A percentile compares a stretch with the other conserved stretches of the same genome.
Conservation (phyloP, 2,329 filamentous ascomycete genomes). For the Sporothrix protearum region DNA sequence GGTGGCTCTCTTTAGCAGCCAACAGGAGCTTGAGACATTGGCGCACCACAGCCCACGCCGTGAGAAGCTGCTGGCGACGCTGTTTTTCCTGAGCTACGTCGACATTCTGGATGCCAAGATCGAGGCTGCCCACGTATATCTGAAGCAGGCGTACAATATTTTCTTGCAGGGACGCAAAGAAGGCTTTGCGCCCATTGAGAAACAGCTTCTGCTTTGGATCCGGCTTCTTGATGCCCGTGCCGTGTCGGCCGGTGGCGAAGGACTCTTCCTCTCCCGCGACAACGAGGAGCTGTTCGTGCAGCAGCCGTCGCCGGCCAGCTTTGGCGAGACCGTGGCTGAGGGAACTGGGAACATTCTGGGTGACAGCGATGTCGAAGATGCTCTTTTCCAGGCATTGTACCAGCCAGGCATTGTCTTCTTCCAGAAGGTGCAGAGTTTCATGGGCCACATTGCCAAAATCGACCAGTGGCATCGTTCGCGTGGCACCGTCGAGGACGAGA, state of each 20-base stretch:
- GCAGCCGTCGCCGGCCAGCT: conserved; percentile 41
- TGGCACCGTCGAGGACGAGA: conserved; percentile 56
- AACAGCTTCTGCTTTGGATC: conserved; percentile 52
- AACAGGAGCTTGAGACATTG: neutral
- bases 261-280: conserved; percentile 49
- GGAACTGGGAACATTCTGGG: conserved; percentile 10
- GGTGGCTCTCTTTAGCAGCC: conserved; percentile 26
- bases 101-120: conserved; percentile 45
- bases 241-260: conserved; percentile 54
- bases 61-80: conserved; percentile 46
- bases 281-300: conserved; percentile 47
- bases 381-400: conserved; percentile 53
- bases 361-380: conserved; percentile 43
- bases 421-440: conserved; percentile 56
- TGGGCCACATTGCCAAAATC: conserved; percentile 54
- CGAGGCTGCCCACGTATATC: conserved; percentile 46
- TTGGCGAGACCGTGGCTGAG: conserved; percentile 33
- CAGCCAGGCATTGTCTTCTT: conserved; percentile 56
- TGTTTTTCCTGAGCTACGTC: conserved; percentile 54
- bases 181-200: conserved; percentile 41
- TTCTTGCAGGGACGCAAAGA: conserved; percentile 42
- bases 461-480: conserved; percentile 55
- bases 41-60: conserved; percentile 30
- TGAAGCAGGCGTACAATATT: conserved; percentile 48
- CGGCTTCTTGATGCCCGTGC: conserved; percentile 53